Base-by-base conservation (phyloP, 2,329 filamentous ascomycete species). In the Stachybotrys elegans region DNA sequence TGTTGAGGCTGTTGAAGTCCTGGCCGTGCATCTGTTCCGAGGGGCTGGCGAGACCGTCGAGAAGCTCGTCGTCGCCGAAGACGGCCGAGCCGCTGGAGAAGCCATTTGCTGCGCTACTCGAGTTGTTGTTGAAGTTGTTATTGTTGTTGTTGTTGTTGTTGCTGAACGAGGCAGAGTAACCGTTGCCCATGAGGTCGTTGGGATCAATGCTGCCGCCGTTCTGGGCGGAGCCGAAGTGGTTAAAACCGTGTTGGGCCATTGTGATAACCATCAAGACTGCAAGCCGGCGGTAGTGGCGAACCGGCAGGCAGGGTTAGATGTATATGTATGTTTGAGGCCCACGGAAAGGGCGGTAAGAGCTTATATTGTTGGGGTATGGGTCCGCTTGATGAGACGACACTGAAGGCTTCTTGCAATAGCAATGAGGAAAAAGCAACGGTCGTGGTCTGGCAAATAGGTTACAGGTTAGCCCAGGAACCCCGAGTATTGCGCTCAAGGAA, bases 51-150 rank as follows among this genome's bases (percentile, higher is more conserved):
- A 92, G 73, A 27, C 79, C 79, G 52, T 95, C 91, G 38, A 92
- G 76, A 38, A 97, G 74, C 61, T 96, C 92, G 51, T 96, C 92
- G 52, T 95, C 92, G 49, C 81, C 84, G 52, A 95, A 91, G 32
- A 85, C 78, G 11, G 88, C 86, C 48, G 84, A 86, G 47, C 85
- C 86, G 54, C 83, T 83, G 37, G 85, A 84, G 69, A 90, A 95
- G 62, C 79, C 84, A 46, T 81, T 83, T 23, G 78, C 75, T 51
- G 83, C 72, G 59, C 78, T 84, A 57, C 65, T 72, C 20, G 69
- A 69, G 50, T 69, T 69, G n/a, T 75, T 69, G 63, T 84, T 82
- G 55, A 76, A 76, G 45, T 78, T 76, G 43, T 61, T 65, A 43
- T 56, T 73, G 58, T 48, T 72, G 47, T 73, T 68, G 19, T 71